Base-by-base conservation (phyloP, 1,139 yeast genomes). In the Magnusiomyces fungicola region DNA sequence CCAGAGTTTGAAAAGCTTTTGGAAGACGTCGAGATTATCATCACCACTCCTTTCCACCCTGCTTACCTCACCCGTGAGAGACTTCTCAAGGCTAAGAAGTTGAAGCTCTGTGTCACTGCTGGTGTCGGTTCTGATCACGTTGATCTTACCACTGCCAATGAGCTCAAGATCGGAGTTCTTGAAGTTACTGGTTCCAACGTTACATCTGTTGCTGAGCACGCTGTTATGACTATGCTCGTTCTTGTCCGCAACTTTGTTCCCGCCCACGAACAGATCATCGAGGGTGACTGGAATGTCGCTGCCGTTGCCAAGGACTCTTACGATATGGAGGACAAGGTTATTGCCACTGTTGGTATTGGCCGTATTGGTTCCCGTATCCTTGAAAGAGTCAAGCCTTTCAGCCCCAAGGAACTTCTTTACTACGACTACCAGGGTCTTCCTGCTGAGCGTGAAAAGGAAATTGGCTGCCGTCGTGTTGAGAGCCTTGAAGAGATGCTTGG, bases 151-250 rank as follows among this genome's bases (percentile, higher is more conserved):
- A 86, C 86, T 57, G 88, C 89, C 57, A 82, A 83, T 65, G 78
- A 78, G 61, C 65, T 68, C 51, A 70, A 73, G 55, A 77, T 85
- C 60, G 75, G 84, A 18, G 94, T 85, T 22, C 70, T 80, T 48
- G 94, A 84, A 69, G 94, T 84, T 50, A 85, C 95, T 33, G 94
- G 94, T 4, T 81, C 90, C 48, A 84, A 85, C 62, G 90, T 84
- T 45, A 78, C 75, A 23, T 81, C 90, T 3, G 94, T 85, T 42
- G 90, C 94, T 9, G 95, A 85, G 67, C 94, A 84, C 61, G 92
- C 79, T 42, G 65, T 85, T 46, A 80, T 84, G 84, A 80, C 87
- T 46, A 84, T 84, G 59, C 72, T 85, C 60, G 75, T 75, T 38
- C 73, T 85, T 61, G 82, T 85, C 43, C 76, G 90, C 62, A 85